Percentiles rank a stretch among this genome's conserved stretches.
phyloP scores from a whole-genome alignment of 495 filamentous ascomycete genomes.

The Aspergillus steynii region DNA sequence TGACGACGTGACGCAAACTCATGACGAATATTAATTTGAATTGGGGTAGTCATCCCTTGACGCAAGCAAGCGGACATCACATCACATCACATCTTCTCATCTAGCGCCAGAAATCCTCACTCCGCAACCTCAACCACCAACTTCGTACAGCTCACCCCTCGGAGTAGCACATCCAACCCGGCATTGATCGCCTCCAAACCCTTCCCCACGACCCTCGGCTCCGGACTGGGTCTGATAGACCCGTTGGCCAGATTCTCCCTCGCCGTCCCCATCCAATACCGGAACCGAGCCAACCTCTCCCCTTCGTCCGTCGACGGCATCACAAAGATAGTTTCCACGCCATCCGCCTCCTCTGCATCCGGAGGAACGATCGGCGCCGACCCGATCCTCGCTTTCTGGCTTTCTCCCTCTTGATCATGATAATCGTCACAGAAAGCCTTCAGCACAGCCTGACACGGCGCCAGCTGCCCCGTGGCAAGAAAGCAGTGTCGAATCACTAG shows the following conservation, averaged over 20 bases:
- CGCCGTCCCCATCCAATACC: slow-evolving; percentile 41
- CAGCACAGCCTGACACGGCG: slow-evolving; percentile 36
- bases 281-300: slow-evolving; percentile 37
- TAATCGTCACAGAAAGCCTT: slow-evolving; percentile 31
- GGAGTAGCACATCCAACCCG: slow-evolving; percentile 41
- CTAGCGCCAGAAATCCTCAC: slow-evolving; percentile 13
- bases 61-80: too few relatives aligned
- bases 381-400: slow-evolving; percentile 35
- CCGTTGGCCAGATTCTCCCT: slow-evolving; percentile 40
- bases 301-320: slow-evolving; percentile 31
- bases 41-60: background rate
- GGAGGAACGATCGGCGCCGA: slow-evolving; percentile 35
- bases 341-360: slow-evolving; percentile 31
- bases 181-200: slow-evolving; percentile 44
- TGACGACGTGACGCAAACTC: slow-evolving; percentile 17
- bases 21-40: slow-evolving; percentile 14
- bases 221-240: slow-evolving; percentile 46
- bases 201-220: slow-evolving; percentile 41
- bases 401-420: slow-evolving; percentile 5
- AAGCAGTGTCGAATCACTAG: slow-evolving; percentile 42
- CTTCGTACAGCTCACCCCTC: slow-evolving; percentile 51
- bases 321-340: slow-evolving; percentile 44
- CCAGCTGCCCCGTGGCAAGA: slow-evolving; percentile 39
- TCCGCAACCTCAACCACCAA: slow-evolving; percentile 45
- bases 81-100: background rate